Conservation (phyloP, 2,329 filamentous ascomycete species). For the Colletotrichum chlorophyti region DNA sequence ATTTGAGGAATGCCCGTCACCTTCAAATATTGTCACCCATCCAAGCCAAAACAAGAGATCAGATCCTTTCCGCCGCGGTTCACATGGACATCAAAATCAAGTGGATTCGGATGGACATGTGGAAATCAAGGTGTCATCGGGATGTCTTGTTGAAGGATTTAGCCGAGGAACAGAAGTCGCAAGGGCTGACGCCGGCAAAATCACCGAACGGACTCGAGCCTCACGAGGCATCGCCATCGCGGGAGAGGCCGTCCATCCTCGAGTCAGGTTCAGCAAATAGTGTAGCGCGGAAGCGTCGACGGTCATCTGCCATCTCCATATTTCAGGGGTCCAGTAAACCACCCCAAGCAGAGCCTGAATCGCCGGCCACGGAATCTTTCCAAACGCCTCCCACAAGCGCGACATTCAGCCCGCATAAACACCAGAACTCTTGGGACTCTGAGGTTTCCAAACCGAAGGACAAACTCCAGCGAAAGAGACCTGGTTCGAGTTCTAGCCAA, state of each 20-base stretch:
- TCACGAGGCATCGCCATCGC: constrained; percentile 19
- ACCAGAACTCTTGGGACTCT: constrained; percentile 52
- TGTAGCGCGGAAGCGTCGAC: constrained; percentile 12
- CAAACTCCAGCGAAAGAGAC: constrained; percentile 35
- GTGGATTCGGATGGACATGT: constrained; percentile 94
- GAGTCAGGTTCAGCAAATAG: constrained; percentile 13
- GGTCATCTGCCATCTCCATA: constrained; percentile 22
- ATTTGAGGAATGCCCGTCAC: constrained; percentile 89
- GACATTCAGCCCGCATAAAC: constrained; percentile 41
- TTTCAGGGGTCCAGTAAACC: constrained; percentile 8
- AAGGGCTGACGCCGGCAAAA: constrained; percentile 2
- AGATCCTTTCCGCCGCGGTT: constrained; percentile 83
- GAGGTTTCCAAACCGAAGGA: constrained; percentile 30
- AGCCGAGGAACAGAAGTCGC: constrained; percentile 64
- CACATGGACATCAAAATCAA: constrained; percentile 87
- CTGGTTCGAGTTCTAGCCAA: constrained; percentile 42
- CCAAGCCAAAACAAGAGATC: constrained; percentile 86
- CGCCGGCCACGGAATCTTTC: constrained; percentile 52
- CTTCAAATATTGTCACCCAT: constrained; percentile 89
- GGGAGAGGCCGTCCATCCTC: constrained; percentile 9
- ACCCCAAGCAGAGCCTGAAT: constrained; percentile 42
- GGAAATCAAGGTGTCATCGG: constrained; percentile 87
- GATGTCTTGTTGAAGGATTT: constrained; percentile 88
- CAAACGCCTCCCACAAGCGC: constrained; percentile 55
- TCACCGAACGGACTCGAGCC: constrained; percentile 11